These are phyloP conservation scores for Isatis lusitanica DNA, from an alignment of 441 rosid species.

Conservation along the genomic window DNA sequence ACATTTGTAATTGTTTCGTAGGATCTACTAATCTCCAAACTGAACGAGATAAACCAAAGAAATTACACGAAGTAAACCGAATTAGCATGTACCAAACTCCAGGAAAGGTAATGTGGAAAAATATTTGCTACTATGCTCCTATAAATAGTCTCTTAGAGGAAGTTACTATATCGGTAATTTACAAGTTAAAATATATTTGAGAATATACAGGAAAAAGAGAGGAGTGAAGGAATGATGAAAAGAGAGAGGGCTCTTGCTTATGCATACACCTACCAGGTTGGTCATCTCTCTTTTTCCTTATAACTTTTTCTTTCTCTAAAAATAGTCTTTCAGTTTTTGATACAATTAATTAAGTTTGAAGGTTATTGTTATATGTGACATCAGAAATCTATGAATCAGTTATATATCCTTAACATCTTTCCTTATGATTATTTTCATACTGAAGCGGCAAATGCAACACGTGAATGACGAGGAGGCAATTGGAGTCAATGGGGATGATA, in stretches of 20 bases:
- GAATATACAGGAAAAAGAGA: conserved; percentile 46
- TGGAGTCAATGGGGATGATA: conserved; percentile 45
- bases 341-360: background rate
- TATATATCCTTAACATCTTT: background rate
- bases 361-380: background rate
- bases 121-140: background rate
- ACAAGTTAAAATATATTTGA: background rate
- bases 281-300: background rate
- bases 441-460: conserved; percentile 43
- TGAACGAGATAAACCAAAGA: conserved; percentile 19
- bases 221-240: conserved; percentile 58
- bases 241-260: conserved; percentile 93
- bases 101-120: conserved; percentile 19
- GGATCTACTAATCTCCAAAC: conserved; percentile 22
- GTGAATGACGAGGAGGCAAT: conserved; percentile 35
- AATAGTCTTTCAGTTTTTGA: no score
- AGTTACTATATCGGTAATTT: background rate
- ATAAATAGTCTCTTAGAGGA: background rate
- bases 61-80: conserved; percentile 34
- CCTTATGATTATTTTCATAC: background rate
- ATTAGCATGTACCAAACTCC: conserved; percentile 47
- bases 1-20: background rate
- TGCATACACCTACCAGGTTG: conserved; percentile 83
- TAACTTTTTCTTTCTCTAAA: no score
- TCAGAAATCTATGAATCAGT: background rate